A percentile compares a stretch with the other conserved stretches of the same genome.
These are phyloP conservation scores for Ustilago lituana DNA, from an alignment of 1,284 basidiomycete genomes.

Conservation along the genomic window DNA sequence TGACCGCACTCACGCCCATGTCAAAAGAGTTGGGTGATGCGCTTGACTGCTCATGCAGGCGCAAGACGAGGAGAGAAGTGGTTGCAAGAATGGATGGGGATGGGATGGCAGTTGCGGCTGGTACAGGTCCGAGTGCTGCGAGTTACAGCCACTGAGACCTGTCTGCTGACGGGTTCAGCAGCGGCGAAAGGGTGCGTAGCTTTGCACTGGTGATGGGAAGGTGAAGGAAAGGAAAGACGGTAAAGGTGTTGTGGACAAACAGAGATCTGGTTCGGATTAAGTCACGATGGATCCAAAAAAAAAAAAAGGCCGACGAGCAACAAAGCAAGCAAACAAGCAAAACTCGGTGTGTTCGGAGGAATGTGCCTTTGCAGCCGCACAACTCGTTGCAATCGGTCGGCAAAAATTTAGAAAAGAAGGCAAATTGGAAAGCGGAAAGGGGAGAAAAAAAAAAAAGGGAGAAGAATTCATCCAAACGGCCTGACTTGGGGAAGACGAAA, in stretches of 20 bases:
- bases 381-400: too few relatives aligned
- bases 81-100: neutral
- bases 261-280: too few relatives aligned
- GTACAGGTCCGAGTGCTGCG: conserved; percentile 38
- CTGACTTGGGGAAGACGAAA: too few relatives aligned
- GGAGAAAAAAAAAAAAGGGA: too few relatives aligned
- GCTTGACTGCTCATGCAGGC: conserved; percentile 19
- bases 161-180: conserved; percentile 30
- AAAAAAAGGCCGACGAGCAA: neutral
- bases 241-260: too few relatives aligned
- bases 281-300: neutral
- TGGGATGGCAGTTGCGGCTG: neutral
- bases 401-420: too few relatives aligned
- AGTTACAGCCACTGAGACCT: conserved; percentile 36
- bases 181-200: conserved; percentile 12
- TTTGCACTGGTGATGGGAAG: conserved; percentile 7
- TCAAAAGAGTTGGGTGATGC: conserved; percentile 3
- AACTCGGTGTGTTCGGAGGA: conserved; percentile 3
- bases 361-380: neutral
- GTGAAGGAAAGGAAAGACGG: neutral
- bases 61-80: neutral
- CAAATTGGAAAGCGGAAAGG: neutral
- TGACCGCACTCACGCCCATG: conserved; percentile 37
- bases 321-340: too few relatives aligned
- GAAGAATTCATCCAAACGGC: too few relatives aligned